Base-by-base conservation (phyloP, 495 filamentous ascomycete genomes). In the Penicillium argentinense region DNA sequence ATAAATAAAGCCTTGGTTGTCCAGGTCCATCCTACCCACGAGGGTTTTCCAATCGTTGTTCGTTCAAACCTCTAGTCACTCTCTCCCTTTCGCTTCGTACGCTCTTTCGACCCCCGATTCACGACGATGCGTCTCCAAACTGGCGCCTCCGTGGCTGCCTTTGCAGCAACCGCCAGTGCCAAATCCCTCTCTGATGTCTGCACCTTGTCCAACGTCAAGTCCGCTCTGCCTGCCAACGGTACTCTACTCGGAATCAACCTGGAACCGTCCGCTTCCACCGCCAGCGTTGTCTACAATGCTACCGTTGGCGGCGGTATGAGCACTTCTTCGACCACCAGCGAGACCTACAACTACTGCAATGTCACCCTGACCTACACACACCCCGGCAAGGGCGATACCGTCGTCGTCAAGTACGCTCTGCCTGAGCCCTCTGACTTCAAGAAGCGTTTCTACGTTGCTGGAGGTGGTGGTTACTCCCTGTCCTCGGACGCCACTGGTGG, bases 361-460 rank as follows among this genome's bases (percentile, higher is more conserved):
- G 64, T 69, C 30, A 62, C 64, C 1, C 42, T 69, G 19, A 49
- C 62, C 46, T 69, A 69, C 56, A 57, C 53, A 9, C 64, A 67
- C 54, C 57, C 62, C 36, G 66, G 66, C 37, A 62, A 58, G 54
- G 51, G 36, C 9, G 62, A 67, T 32, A 47, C 46, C 12, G 50
- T 69, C 19, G 53, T 63, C 40, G 49, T 66, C 48, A 60, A 64
- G 46, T 66, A 63, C 25, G 63, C 57, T 30, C 58, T 69, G 47
- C 66, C 66, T 11, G 48, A 50, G 22, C 64, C 64, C 11, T 51
- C 54, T 5, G 58, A 62, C 29, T 69, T 63, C 58, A 60, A 69
- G 51, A 64, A 60, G 47, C 66, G 66, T 9, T 69, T 66, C 56
- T 67, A 67, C 42, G 63, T 67, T 18, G 64, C 64, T 21, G 66